These are phyloP conservation scores for Auricularia auricula-judae DNA, from an alignment of 768 basidiomycete species.

Conservation along the genomic window DNA sequence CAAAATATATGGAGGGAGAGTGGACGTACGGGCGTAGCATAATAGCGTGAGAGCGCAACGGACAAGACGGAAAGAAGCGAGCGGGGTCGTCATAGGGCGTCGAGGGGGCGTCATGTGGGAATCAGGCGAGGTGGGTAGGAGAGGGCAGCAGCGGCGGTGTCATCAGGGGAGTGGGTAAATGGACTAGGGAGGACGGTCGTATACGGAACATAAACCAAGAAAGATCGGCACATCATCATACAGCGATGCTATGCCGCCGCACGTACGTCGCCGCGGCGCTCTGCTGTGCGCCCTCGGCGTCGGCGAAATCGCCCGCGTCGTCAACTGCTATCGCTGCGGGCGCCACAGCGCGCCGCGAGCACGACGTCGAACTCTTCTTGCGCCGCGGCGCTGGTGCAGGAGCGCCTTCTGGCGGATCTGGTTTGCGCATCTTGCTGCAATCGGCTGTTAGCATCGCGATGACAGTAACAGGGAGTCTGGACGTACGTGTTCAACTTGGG, in stretches of 20 bases:
- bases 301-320: background rate
- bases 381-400: background rate
- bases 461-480: background rate
- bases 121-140: no score
- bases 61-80: no score
- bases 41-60: no score
- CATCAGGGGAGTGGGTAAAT: no score
- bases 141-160: no score
- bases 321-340: background rate
- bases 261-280: background rate
- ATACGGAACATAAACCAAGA: no score
- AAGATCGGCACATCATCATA: background rate
- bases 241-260: background rate
- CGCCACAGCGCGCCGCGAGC: background rate
- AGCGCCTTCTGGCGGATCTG: conserved; percentile 33
- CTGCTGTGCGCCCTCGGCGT: background rate
- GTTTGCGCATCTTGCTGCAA: conserved; percentile 80
- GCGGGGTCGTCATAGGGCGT: no score
- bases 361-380: background rate
- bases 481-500: conserved; percentile 82
- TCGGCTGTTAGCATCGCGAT: background rate
- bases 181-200: no score
- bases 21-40: no score
- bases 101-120: no score
- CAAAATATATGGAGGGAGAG: no score